Percentiles rank a stretch among this genome's conserved stretches.
Evolutionary conservation across 1,139 yeast species (phyloP).

Genomic region (Saccharomyces pastorianus): DNA sequence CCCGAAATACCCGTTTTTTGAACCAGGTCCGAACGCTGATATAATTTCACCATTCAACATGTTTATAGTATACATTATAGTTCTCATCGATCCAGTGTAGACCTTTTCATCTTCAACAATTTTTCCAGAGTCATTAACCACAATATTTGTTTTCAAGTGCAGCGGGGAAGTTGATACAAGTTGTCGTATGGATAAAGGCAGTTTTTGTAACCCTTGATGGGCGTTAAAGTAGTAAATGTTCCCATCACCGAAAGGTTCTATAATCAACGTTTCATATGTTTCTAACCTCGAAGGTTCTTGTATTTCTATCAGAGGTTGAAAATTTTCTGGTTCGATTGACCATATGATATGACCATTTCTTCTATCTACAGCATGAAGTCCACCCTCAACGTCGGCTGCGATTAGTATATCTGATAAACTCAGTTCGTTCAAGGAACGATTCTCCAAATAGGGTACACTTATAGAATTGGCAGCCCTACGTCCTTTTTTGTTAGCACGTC

Average conservation of each 20-base stretch:
- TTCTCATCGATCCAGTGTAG: constrained; percentile 76
- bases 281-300: constrained; percentile 15
- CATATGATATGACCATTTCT: constrained; percentile 70
- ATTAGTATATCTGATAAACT: constrained; percentile 50
- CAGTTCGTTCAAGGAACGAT: constrained; percentile 19
- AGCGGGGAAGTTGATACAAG: constrained; percentile 80
- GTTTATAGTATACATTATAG: constrained; percentile 70
- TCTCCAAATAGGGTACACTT: constrained; percentile 10
- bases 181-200: constrained; percentile 76
- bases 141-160: constrained; percentile 39
- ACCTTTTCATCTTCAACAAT: constrained; percentile 68
- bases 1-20: constrained; percentile 15
- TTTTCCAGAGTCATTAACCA: constrained; percentile 32
- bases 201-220: constrained; percentile 61
- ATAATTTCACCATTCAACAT: constrained; percentile 70
- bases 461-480: constrained; percentile 6
- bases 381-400: constrained; percentile 83
- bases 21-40: constrained; percentile 53
- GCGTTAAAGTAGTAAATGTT: constrained; percentile 79
- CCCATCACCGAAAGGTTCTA: constrained; percentile 88
- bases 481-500: neutral
- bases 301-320: constrained; percentile 27
- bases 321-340: constrained; percentile 48
- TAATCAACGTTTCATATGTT: constrained; percentile 53
- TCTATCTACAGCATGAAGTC: constrained; percentile 73